phyloP scores from a whole-genome alignment of 345 rosid genomes.

The Barbarea vulgaris region DNA sequence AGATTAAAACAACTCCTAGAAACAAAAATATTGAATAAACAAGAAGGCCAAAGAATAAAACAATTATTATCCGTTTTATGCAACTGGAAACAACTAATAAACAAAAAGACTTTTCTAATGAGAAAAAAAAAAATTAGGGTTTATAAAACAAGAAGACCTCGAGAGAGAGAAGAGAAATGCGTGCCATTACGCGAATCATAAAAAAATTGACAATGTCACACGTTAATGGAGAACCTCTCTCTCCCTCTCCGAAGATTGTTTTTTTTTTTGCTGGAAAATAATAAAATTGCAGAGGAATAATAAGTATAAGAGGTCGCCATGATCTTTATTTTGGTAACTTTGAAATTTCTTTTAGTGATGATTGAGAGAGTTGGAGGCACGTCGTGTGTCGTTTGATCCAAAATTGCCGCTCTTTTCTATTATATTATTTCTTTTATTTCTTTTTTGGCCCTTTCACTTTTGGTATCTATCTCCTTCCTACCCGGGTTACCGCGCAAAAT shows the following conservation, averaged over 20 bases:
- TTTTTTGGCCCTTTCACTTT: not conserved
- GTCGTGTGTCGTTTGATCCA: constrained; percentile 34
- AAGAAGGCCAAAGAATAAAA: not conserved
- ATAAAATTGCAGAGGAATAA: not conserved
- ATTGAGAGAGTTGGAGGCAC: constrained; percentile 31
- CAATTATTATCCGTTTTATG: not conserved
- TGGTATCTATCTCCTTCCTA: not conserved
- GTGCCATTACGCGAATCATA: constrained; percentile 27
- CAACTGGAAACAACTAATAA: constrained; percentile 32
- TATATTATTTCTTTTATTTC: constrained; percentile 26
- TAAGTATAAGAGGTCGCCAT: constrained; percentile 19
- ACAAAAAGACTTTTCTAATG: not conserved
- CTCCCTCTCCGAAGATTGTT: not conserved
- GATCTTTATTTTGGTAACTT: not conserved
- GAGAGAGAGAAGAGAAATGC: constrained; percentile 32
- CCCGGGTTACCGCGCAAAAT: constrained; percentile 62
- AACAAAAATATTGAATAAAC: constrained; percentile 12
- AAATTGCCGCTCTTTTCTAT: constrained; percentile 8
- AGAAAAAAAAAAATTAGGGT: not conserved
- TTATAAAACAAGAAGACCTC: constrained; percentile 30
- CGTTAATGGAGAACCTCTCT: constrained; percentile 33
- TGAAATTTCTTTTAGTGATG: not conserved
- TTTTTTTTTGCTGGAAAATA: constrained; percentile 25
- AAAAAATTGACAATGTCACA: constrained; percentile 27
- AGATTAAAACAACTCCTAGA: constrained; percentile 13